These are phyloP conservation scores for Porphyrellus cyaneotinctus DNA, from an alignment of 768 basidiomycete genomes.

Conservation along the genomic window DNA sequence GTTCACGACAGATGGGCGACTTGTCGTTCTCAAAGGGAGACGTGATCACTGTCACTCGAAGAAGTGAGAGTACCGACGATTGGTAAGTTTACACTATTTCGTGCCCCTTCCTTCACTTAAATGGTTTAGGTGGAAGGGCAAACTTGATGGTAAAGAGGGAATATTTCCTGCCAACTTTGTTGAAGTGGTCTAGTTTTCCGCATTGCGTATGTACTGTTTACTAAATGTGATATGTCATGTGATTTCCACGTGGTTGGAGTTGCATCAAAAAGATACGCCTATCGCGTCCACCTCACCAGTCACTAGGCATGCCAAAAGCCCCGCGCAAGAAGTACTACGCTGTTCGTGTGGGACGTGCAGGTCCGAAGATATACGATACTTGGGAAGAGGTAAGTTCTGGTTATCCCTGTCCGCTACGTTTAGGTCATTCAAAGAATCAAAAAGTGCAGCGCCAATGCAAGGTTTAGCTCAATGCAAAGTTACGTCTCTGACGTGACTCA, in stretches of 20 bases:
- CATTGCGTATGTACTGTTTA: too few relatives aligned
- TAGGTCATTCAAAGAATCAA: background rate
- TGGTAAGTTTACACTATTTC: conserved; percentile 45
- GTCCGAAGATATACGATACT: conserved; percentile 50
- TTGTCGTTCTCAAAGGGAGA: conserved; percentile 74
- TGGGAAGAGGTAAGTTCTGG: conserved; percentile 54
- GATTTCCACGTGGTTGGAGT: background rate
- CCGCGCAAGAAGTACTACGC: conserved; percentile 52
- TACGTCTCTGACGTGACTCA: background rate
- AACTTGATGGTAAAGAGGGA: conserved; percentile 52
- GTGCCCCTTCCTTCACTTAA: background rate
- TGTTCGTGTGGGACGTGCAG: conserved; percentile 53
- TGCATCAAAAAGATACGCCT: background rate
- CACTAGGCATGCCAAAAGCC: conserved; percentile 27
- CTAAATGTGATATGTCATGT: too few relatives aligned
- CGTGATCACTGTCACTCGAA: conserved; percentile 63
- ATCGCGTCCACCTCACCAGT: background rate
- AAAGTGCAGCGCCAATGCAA: conserved; percentile 49
- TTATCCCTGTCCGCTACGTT: background rate
- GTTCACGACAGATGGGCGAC: conserved; percentile 56
- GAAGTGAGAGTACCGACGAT: conserved; percentile 67
- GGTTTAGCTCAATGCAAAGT: background rate
- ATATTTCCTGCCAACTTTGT: conserved; percentile 85
- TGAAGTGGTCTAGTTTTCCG: conserved; percentile 44
- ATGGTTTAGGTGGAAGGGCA: conserved; percentile 71